These are phyloP conservation scores for Leishmania guyanensis DNA, from an alignment of 208 protist genomes.

Conservation along the genomic window DNA sequence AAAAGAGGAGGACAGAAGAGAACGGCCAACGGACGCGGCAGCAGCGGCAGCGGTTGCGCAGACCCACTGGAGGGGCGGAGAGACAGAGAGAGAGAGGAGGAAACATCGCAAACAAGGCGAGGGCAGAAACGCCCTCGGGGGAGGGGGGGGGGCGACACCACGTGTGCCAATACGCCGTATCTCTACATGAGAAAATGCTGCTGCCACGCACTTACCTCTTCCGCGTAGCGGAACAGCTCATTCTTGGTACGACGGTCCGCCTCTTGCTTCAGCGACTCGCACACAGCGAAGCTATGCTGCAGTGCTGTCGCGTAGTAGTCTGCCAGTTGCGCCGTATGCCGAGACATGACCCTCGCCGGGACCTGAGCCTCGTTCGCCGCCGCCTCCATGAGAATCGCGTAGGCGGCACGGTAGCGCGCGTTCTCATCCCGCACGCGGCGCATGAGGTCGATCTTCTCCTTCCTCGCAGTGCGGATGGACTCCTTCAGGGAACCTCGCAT, in stretches of 20 bases:
- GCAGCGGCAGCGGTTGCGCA: background rate
- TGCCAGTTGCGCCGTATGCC: slow-evolving; percentile 64
- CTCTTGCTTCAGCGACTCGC: slow-evolving; percentile 67
- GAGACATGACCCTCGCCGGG: slow-evolving; percentile 68
- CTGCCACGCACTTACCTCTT: slow-evolving; percentile 79
- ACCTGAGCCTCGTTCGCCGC: slow-evolving; percentile 68
- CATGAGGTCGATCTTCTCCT: slow-evolving; percentile 55
- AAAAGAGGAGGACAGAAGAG: background rate
- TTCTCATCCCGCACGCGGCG: slow-evolving; percentile 77
- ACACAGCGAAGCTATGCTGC: slow-evolving; percentile 69
- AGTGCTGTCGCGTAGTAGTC: slow-evolving; percentile 72
- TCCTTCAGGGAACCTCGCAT: slow-evolving; percentile 55
- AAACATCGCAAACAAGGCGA: background rate
- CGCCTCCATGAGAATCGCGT: slow-evolving; percentile 67
- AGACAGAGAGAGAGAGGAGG: background rate
- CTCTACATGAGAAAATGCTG: slow-evolving; percentile 46
- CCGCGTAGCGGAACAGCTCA: slow-evolving; percentile 74
- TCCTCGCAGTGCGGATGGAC: slow-evolving; percentile 28
- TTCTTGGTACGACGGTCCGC: slow-evolving; percentile 43
- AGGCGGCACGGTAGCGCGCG: slow-evolving; percentile 73
- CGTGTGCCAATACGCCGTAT: background rate
- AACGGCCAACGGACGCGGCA: background rate
- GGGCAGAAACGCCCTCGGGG: background rate
- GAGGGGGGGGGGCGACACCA: background rate
- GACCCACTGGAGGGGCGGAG: background rate